Base-by-base conservation (phyloP, 257 asterid genomes). In the Handroanthus guayacan region DNA sequence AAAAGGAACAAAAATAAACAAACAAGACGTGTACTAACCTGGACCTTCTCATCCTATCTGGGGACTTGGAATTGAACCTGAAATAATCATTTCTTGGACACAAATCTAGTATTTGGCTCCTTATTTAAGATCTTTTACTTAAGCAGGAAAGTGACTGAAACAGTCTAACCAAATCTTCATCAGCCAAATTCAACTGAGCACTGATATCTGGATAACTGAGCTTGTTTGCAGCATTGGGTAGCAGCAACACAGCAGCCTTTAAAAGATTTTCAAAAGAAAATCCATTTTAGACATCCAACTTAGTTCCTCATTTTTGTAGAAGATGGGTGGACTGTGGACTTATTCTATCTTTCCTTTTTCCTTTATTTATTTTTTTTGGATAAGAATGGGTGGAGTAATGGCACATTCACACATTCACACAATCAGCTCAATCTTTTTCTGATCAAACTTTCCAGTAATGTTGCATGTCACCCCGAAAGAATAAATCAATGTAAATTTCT, bases 101-200 rank as follows among this genome's bases (percentile, higher is more conserved):
- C 84, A 5, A 84, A 77, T 81, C 68, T 80, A 6, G 78, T 55
- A 74, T 61, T 62, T 37, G 91, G 88, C 39, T 86, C 86, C 76
- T 86, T 88, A 13, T 17, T 83, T 39, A 88, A 83, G 71, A 87
- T 84, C 72, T 89, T 85, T 82, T 87, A 87, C 79, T 81, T 89
- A 51, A 90, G 17, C 95, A 87, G 11, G 95, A 81, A 62, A 86
- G 89, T 5, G 91, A 87, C 44, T 86, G 86, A 12, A 87, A 89
- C 85, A 81, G 47, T 80, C 91, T 84, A 52, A 78, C 74, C 50
- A 89, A 60, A 74, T 89, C 90, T 12, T 87, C 94, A 64, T 89
- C 90, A 6, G 63, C 82, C 84, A 89, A 75, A 61, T 89, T 87
- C 62, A 85, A 74, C 45, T 85, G 92, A 58, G 76, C 63, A 66